Evolutionary conservation across 805 yeast species (phyloP).

Genomic region (Nakazawaea ambrosiae): DNA sequence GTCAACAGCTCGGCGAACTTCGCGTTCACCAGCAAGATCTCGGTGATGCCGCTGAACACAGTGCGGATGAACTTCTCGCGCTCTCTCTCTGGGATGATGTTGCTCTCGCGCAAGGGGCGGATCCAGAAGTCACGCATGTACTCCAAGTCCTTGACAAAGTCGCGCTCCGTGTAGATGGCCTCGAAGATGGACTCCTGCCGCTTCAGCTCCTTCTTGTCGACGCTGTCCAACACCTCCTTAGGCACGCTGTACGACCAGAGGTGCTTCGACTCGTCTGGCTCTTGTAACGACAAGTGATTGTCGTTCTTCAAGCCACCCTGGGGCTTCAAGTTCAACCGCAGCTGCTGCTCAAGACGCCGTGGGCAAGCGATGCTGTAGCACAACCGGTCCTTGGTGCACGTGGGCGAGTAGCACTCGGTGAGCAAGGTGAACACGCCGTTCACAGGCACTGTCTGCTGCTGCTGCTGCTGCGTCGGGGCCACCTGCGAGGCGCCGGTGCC

Average conservation of each 20-base stretch:
- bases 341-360: constrained; percentile 90
- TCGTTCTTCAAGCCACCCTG: constrained; percentile 79
- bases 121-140: constrained; percentile 91
- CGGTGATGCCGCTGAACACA: constrained; percentile 86
- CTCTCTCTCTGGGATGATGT: constrained; percentile 81
- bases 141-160: constrained; percentile 91
- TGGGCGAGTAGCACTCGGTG: constrained; percentile 95
- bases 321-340: constrained; percentile 80
- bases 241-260: constrained; percentile 94
- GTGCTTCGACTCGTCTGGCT: constrained; percentile 73
- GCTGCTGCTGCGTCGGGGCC: constrained; percentile 6
- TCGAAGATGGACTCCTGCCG: constrained; percentile 95
- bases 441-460: constrained; percentile 28
- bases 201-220: constrained; percentile 80
- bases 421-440: constrained; percentile 90
- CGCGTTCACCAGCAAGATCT: constrained; percentile 76
- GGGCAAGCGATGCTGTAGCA: constrained; percentile 98
- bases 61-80: constrained; percentile 87
- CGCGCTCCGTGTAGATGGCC: constrained; percentile 87
- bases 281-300: constrained; percentile 63
- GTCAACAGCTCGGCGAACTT: constrained; percentile 85
- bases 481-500: not conserved
- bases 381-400: constrained; percentile 80
- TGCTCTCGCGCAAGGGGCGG: constrained; percentile 79
- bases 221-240: constrained; percentile 62